A percentile compares a stretch with the other conserved stretches of the same genome.
These are phyloP conservation scores for Saccharomycopsis fermentans DNA, from an alignment of 805 yeast genomes.

Conservation along the genomic window DNA sequence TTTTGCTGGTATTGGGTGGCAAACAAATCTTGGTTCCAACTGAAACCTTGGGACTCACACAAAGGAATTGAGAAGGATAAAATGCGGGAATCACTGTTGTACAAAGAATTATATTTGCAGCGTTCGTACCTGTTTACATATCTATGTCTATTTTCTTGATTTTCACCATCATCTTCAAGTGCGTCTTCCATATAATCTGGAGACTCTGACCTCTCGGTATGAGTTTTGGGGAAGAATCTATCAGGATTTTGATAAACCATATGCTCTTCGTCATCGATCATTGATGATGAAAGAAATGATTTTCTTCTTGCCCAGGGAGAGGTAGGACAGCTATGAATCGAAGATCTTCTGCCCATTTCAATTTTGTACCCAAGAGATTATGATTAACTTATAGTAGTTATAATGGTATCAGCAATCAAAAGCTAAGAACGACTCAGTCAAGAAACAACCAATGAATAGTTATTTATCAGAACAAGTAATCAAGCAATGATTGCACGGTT, in stretches of 20 bases:
- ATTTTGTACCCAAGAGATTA: no score
- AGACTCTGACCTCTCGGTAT: slow-evolving; percentile 4
- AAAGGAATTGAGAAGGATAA: slow-evolving; percentile 36
- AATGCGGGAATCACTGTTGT: slow-evolving; percentile 7
- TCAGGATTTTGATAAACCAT: slow-evolving; percentile 37
- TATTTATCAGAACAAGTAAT: no score
- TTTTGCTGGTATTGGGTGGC: slow-evolving; percentile 59
- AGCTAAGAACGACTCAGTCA: no score
- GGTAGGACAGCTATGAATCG: slow-evolving; percentile 25
- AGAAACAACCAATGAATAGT: no score
- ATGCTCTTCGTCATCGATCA: slow-evolving; percentile 47
- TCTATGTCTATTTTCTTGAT: slow-evolving; percentile 14
- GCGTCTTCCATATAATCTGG: not conserved
- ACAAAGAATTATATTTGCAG: not conserved
- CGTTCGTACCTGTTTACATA: not conserved
- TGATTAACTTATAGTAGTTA: no score
- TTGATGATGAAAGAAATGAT: slow-evolving; percentile 45
- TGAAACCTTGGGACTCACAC: slow-evolving; percentile 61
- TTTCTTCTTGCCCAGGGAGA: slow-evolving; percentile 48
- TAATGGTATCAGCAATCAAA: no score
- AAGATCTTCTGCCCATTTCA: not conserved
- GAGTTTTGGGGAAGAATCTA: slow-evolving; percentile 23
- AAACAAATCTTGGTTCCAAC: slow-evolving; percentile 69
- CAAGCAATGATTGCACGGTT: no score
- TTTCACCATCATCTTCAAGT: not conserved